Evolutionary conservation across 2,329 filamentous ascomycete species (phyloP), one percentile per base, ranked within the genome.

Genomic region (Simplicillium sp.): DNA sequence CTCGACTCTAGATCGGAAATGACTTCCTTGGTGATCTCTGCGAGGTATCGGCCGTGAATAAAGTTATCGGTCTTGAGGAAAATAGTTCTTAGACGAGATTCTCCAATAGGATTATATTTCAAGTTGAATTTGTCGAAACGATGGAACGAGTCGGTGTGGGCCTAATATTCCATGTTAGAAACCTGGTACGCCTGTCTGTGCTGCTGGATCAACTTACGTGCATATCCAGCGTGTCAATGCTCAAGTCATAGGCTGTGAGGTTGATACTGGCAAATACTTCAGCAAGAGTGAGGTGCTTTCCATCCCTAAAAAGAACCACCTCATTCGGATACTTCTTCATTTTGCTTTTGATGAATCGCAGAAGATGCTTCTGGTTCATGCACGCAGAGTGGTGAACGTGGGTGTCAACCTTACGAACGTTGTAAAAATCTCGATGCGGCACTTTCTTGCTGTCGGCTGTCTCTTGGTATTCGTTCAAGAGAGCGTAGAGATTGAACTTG

Each of bases 61-160:
- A 88, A 90, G 59, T 98, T 98, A 64, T 98, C 92, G 9, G 92
- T 98, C 68, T 98, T 98, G 41, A 98, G 69, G 60, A 98, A 98
- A 51, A 98, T 98, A n/a, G 92, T 95, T 54, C 92, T 80, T 42
- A 98, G 68, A 41, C 92, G 82, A 34, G 92, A 97, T 64, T 98
- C 92, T 38, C 92, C 92, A 46, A 98, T 82, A 1, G 92, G 92
- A 52, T 98, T 98, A 59, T 98, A 98, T 60, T 98, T 98, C 42
- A 98, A 70, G 59, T 98, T 98, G 73, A 98, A 98, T 62, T 98
- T 98, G 70, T 98, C 92, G 58, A 98, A 98, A 4, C 92, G 86
- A 63, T 98, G 92, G 66, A 98, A 98, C 0, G 87, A 94, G 62
- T 98, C 92, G 11, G 87, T 96, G 57, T 98, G 92, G 17, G 92